A percentile compares a stretch with the other conserved stretches of the same genome.
These are phyloP conservation scores for Yarrowia sp. DNA, from an alignment of 805 yeast genomes.

Conservation along the genomic window DNA sequence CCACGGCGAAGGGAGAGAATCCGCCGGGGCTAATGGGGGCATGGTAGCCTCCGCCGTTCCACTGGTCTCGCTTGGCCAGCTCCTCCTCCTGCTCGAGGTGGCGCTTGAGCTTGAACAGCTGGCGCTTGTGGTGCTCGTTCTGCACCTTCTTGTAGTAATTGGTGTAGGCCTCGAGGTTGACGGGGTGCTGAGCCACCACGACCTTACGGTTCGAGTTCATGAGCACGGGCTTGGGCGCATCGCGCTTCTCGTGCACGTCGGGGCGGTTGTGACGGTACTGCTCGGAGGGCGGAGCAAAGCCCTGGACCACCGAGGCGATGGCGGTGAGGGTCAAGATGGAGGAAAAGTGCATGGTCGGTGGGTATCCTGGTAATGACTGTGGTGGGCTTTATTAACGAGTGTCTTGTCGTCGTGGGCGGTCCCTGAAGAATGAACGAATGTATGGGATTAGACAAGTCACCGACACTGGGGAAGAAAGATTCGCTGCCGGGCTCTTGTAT, in stretches of 20 bases:
- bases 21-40: not conserved
- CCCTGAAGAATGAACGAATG: not conserved
- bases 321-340: constrained; percentile 14
- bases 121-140: constrained; percentile 25
- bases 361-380: not conserved
- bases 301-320: constrained; percentile 20
- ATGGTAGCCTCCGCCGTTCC: not conserved
- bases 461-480: not conserved
- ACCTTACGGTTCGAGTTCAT: constrained; percentile 24
- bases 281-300: constrained; percentile 23
- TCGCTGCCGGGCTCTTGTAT: not conserved
- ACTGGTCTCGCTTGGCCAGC: constrained; percentile 7
- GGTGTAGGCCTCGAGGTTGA: constrained; percentile 25
- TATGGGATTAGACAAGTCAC: not conserved
- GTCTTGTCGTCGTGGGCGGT: not conserved
- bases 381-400: not conserved
- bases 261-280: constrained; percentile 14
- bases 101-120: constrained; percentile 25
- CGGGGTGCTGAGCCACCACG: constrained; percentile 9
- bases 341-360: constrained; percentile 18
- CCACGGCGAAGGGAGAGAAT: constrained; percentile 11
- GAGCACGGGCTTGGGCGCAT: constrained; percentile 9
- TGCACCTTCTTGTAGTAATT: constrained; percentile 24
- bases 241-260: constrained; percentile 1
- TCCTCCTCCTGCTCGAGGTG: constrained; percentile 17